Base-by-base conservation (phyloP, 352 stramenopile species). In the Globisporangium rhizosaccharum region DNA sequence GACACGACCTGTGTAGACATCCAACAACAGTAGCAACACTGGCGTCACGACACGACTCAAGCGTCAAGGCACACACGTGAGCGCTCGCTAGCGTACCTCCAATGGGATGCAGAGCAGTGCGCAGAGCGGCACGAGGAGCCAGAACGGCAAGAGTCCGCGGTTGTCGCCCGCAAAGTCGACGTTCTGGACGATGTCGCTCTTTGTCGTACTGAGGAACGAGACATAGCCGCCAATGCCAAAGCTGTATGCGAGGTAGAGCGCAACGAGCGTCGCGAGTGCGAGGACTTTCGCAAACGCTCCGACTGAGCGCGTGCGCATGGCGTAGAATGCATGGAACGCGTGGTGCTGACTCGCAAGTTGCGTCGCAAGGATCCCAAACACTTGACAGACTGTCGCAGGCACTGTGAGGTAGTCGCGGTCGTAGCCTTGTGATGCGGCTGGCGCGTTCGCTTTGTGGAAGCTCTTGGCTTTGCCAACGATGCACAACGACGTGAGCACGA, bases 251-350 rank as follows among this genome's bases (percentile, higher is more conserved):
- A 79, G 60, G 25, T 65, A 60, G 39, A 79, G 58, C 18, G 70
- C 76, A 3, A 68, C 48, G 3, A 79, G 41, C 20, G 63, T 71
- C 12, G 68, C 70, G 11, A 70, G 25, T 20, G 68, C 57, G 17
- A 72, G 77, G 23, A 85, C 2, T 0, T 59, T 53, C 9, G 62
- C 69, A 49, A 86, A 88, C 15, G 44, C 50, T 0, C 46, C 61
- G 5, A 75, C 68, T 18, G 72, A 83, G 17, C 72, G 70, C 36
- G 72, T 63, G 11, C 26, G 52, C 51, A 81, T 60, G 25, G 67
- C 61, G 56, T 81, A 71, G 51, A 85, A 85, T 0, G 74, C 70
- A 54, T 85, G 75, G 52, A 84, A 84, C n/a, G 66, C 72, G 51
- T 82, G 73, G 49, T 82, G 78, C 46, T 83, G 73, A 33, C 68